These are phyloP conservation scores for Trametes elegans DNA, from an alignment of 768 basidiomycete species.

Conservation along the genomic window DNA sequence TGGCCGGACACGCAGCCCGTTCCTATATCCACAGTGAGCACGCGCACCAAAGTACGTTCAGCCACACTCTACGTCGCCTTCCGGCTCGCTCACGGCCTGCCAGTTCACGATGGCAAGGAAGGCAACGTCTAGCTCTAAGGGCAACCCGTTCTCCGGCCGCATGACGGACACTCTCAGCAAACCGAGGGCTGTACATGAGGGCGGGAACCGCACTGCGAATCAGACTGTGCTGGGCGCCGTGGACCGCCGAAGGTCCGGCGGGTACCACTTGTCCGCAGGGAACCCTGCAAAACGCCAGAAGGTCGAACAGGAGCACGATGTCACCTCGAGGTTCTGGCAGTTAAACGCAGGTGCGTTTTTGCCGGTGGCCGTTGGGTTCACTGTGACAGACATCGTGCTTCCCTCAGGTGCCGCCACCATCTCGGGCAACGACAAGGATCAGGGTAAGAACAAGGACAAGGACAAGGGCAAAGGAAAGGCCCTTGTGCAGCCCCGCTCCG, in stretches of 20 bases:
- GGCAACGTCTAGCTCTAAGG: background rate
- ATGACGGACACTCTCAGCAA: background rate
- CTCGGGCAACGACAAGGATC: too few relatives aligned
- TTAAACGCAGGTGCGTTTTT: slow-evolving; percentile 4
- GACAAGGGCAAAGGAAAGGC: slow-evolving; percentile 1
- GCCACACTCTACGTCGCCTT: background rate
- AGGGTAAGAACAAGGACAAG: background rate
- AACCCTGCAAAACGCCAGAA: slow-evolving; percentile 4
- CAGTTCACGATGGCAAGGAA: background rate
- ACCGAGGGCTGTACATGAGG: too few relatives aligned
- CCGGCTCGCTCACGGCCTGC: background rate
- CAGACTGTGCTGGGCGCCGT: background rate
- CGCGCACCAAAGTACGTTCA: background rate
- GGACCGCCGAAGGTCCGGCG: background rate
- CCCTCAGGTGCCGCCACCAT: too few relatives aligned
- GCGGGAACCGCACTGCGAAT: background rate
- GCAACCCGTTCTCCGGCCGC: background rate
- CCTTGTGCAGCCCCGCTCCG: background rate
- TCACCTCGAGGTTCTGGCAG: background rate
- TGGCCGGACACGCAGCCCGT: too few relatives aligned
- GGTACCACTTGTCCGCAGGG: background rate
- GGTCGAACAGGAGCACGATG: too few relatives aligned
- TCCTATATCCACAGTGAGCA: background rate
- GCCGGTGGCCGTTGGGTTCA: background rate
- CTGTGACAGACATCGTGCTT: background rate